Evolutionary conservation across 805 yeast species (phyloP).

Genomic region (Teunomyces barrocoloradensis): DNA sequence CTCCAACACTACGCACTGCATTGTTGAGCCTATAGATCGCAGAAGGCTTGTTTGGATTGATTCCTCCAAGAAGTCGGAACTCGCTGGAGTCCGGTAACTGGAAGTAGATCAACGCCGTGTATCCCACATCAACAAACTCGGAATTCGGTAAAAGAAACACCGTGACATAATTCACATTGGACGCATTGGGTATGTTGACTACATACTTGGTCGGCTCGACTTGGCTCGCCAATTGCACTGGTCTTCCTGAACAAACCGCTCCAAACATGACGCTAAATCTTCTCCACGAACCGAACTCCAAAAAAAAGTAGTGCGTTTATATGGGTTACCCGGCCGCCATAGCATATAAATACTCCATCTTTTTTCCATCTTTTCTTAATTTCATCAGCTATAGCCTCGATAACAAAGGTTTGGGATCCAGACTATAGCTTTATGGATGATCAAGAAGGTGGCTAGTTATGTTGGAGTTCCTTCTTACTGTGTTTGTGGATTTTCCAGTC

Average conservation of each 20-base stretch:
- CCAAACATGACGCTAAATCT: constrained; percentile 54
- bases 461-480: constrained; percentile 6
- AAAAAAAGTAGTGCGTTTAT: neutral
- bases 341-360: neutral
- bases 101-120: constrained; percentile 83
- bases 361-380: neutral
- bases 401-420: constrained; percentile 8
- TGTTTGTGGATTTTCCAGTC: neutral
- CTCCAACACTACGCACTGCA: constrained; percentile 27
- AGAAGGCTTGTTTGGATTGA: constrained; percentile 71
- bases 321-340: constrained; percentile 3
- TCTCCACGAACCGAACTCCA: too few species aligned
- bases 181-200: constrained; percentile 58
- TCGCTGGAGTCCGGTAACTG: constrained; percentile 66
- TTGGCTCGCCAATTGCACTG: constrained; percentile 56
- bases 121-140: constrained; percentile 57
- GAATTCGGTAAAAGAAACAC: constrained; percentile 83
- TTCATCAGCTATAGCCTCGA: constrained; percentile 3
- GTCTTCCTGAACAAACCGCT: constrained; percentile 72
- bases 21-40: constrained; percentile 83
- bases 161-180: constrained; percentile 73
- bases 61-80: constrained; percentile 64
- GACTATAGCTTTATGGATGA: constrained; percentile 14
- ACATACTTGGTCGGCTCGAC: constrained; percentile 69
- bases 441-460: constrained; percentile 13